Evolutionary conservation across 2,329 filamentous ascomycete genomes (phyloP).

Genomic region (Niveomyces coronatus): DNA sequence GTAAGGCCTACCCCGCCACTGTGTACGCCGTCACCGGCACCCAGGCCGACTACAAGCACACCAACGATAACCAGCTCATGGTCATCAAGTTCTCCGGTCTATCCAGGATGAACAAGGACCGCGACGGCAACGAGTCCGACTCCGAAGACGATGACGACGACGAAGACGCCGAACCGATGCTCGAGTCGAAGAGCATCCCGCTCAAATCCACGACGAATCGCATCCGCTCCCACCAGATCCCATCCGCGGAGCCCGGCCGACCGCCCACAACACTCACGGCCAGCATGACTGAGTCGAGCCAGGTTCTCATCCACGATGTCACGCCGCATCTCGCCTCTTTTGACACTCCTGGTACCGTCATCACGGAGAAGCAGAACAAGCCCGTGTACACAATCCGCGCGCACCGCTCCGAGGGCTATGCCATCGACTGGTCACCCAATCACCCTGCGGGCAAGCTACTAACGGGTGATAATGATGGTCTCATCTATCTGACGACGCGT

Average conservation of each 20-base stretch:
- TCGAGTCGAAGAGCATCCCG: constrained; percentile 86
- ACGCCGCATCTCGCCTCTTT: constrained; percentile 83
- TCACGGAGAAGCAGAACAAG: constrained; percentile 78
- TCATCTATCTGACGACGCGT: constrained; percentile 79
- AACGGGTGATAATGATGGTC: constrained; percentile 82
- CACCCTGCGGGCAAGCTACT: constrained; percentile 74
- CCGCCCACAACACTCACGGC: constrained; percentile 79
- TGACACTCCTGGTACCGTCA: constrained; percentile 72
- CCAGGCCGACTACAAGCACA: constrained; percentile 66
- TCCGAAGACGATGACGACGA: constrained; percentile 61
- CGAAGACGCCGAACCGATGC: constrained; percentile 74
- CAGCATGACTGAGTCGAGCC: constrained; percentile 80
- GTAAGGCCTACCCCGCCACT: constrained; percentile 88
- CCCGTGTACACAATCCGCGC: constrained; percentile 78
- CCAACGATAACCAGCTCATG: constrained; percentile 86
- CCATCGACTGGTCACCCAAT: constrained; percentile 83
- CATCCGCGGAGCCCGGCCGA: constrained; percentile 56
- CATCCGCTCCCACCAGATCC: constrained; percentile 75
- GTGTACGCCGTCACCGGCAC: constrained; percentile 93
- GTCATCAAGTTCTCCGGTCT: constrained; percentile 93
- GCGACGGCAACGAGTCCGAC: constrained; percentile 49
- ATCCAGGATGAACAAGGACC: constrained; percentile 70
- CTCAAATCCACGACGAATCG: constrained; percentile 85
- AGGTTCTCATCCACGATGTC: constrained; percentile 89
- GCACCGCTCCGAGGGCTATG: constrained; percentile 91